Evolutionary conservation across 805 yeast genomes (phyloP), one percentile per base, ranked within the genome.

Genomic region (Metschnikowia shivogae): DNA sequence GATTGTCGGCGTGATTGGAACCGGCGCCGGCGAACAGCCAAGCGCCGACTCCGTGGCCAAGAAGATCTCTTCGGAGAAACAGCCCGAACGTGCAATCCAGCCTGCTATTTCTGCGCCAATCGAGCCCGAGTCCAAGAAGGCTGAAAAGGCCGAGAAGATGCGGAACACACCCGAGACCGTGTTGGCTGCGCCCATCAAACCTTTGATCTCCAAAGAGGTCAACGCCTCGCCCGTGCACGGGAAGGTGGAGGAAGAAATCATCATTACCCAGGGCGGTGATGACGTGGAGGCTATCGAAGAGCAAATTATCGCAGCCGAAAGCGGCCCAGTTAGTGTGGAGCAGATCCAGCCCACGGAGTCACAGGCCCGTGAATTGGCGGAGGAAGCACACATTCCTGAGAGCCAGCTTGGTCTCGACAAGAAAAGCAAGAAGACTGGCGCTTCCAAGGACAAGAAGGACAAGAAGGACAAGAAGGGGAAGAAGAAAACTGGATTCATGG

Each of bases 341-440:
- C 73, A 71, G 55, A 63, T 71, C 53, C 57, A 68, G 53, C 75
- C 75, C 17, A 65, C 72, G 31, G 63, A 59, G 27, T 60, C 68
- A 26, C 73, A 71, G 57, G 68, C 65, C 32, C 62, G 60, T 36
- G 58, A 60, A 52, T 62, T 68, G 46, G 60, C 68, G 22, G 58
- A 62, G 45, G 68, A 68, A 47, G 74, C 70, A 26, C 52, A 56
- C 42, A 44, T 59, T 29, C 48, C 48, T 6, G 27, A 38, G 34
- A 28, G 42, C 30, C 17, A 20, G 34, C 41, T 22, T 24, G 35
- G 41, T 22, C 34, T 39, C 7, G 36, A 33, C 45, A 30, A 41
- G 47, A 48, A 30, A 47, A 12, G 44, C 33, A 48, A 46, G 48
- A 41, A 39, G 48, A 27, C 43, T 31, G 29, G 41, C 19, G 36